These are phyloP conservation scores for Cardamine chenopodiifolia DNA, from an alignment of 345 rosid species.

Conservation along the genomic window DNA sequence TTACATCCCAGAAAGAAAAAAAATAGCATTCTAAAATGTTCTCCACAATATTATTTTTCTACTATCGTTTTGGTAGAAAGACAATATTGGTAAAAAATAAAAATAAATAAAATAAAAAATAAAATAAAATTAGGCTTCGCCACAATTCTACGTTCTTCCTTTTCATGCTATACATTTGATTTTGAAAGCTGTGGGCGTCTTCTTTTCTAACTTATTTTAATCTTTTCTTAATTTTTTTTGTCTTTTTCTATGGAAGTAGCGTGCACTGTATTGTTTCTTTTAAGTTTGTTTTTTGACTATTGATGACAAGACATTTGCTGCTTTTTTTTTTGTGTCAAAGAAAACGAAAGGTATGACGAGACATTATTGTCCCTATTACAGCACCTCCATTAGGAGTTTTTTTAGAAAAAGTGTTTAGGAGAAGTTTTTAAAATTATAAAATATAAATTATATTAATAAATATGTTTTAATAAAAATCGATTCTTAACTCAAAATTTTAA, in stretches of 20 bases:
- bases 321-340: neutral
- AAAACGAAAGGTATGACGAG: too few relatives aligned
- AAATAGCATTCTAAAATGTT: neutral
- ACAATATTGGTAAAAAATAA: too few relatives aligned
- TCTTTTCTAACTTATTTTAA: constrained; percentile 12
- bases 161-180: constrained; percentile 8
- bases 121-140: too few relatives aligned
- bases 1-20: neutral
- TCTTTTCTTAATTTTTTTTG: neutral
- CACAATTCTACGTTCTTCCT: constrained; percentile 10
- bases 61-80: neutral
- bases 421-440: too few relatives aligned
- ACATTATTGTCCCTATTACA: too few relatives aligned
- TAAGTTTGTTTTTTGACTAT: constrained; percentile 36
- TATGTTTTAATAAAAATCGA: too few relatives aligned
- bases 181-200: constrained; percentile 34
- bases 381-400: too few relatives aligned
- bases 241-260: constrained; percentile 22
- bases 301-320: constrained; percentile 16
- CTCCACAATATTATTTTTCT: neutral
- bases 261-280: constrained; percentile 37
- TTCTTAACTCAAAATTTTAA: too few relatives aligned
- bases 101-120: too few relatives aligned
- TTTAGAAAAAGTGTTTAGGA: too few relatives aligned
- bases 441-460: too few relatives aligned